Conservation (phyloP, 2,329 filamentous ascomycete species). For the Monosporascus sp. region DNA sequence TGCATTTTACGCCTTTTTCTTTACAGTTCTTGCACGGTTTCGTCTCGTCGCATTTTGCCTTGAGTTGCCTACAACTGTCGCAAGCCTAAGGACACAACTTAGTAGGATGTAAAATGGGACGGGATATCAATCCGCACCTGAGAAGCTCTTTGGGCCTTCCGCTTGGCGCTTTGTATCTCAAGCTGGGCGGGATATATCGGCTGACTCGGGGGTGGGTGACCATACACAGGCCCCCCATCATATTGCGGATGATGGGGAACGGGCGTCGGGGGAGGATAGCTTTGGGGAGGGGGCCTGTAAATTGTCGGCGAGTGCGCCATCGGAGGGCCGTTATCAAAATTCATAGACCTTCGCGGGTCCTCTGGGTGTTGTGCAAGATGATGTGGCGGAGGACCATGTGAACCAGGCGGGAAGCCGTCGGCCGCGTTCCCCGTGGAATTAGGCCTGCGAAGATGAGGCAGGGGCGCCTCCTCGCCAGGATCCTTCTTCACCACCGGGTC, state of each 20-base stretch:
- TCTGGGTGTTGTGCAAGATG: conserved; percentile 35
- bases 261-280: conserved; percentile 22
- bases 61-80: conserved; percentile 79
- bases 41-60: conserved; percentile 87
- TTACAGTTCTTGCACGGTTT: conserved; percentile 81
- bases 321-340: conserved; percentile 42
- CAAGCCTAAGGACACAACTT: conserved; percentile 60
- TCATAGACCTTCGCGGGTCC: conserved; percentile 46
- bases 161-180: conserved; percentile 42
- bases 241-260: conserved; percentile 24
- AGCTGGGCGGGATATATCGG: conserved; percentile 22
- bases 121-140: conserved; percentile 40
- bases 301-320: conserved; percentile 38
- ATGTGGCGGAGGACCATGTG: conserved; percentile 29
- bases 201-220: conserved; percentile 29
- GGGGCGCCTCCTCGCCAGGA: conserved; percentile 38
- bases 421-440: conserved; percentile 42
- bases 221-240: conserved; percentile 32
- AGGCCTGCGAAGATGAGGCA: conserved; percentile 42
- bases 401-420: conserved; percentile 29
- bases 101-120: conserved; percentile 14
- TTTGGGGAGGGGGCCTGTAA: conserved; percentile 22
- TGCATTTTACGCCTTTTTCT: conserved; percentile 77
- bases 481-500: conserved; percentile 55
- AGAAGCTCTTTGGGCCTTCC: conserved; percentile 60